Percentiles rank a stretch among this genome's conserved stretches.
Conservation (phyloP, 352 stramenopile species). For the Globisporangium viniferum region DNA sequence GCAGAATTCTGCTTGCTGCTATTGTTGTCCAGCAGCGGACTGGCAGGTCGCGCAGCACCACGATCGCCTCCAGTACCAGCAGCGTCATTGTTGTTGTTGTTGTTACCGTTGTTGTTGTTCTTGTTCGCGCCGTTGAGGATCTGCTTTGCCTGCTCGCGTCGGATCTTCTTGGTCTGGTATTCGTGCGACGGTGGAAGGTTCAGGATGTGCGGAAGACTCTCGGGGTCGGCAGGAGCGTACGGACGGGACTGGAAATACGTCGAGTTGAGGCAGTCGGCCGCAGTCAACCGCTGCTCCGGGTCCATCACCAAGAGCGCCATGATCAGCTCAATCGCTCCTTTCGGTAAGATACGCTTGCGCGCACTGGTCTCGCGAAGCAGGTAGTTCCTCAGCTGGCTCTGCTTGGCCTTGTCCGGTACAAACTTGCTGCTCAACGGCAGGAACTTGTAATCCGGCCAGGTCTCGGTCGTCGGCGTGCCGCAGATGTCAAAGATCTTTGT, state of each 20-base stretch:
- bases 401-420: conserved; percentile 74
- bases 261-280: conserved; percentile 90
- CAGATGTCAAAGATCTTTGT: conserved; percentile 88
- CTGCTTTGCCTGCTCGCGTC: conserved; percentile 78
- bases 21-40: conserved; percentile 1
- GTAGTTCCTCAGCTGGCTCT: conserved; percentile 62
- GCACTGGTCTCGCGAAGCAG: conserved; percentile 70
- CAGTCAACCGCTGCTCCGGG: conserved; percentile 91
- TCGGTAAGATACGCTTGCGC: conserved; percentile 76
- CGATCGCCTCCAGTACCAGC: neutral
- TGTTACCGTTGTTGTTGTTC: conserved; percentile 28
- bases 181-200: conserved; percentile 83
- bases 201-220: conserved; percentile 57
- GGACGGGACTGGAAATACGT: conserved; percentile 91
- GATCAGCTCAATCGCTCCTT: conserved; percentile 90
- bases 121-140: conserved; percentile 35
- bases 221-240: conserved; percentile 58
- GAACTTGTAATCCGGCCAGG: conserved; percentile 87
- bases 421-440: conserved; percentile 80
- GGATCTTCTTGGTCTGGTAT: conserved; percentile 89
- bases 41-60: neutral
- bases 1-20: conserved; percentile 8
- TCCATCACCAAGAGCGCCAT: conserved; percentile 94
- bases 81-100: conserved; percentile 32
- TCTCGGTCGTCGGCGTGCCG: conserved; percentile 73